A percentile compares a stretch with the other conserved stretches of the same genome.
Conservation (phyloP, 306 rosid genomes). For the cucumber (Cucumis sativus) region DNA sequence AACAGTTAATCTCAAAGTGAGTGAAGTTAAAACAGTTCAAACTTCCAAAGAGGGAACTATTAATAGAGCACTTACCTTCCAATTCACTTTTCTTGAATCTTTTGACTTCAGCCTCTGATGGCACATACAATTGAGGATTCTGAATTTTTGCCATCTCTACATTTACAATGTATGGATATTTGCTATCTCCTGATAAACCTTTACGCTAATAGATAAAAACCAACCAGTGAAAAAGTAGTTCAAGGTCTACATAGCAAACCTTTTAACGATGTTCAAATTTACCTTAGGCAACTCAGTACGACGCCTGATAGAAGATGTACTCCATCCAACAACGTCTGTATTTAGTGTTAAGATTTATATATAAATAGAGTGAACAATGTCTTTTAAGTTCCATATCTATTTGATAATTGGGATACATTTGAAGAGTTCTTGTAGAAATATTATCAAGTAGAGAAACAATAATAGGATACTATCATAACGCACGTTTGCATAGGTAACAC, state of each 20-base stretch:
- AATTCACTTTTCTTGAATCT: constrained; percentile 22
- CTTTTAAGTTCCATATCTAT: background rate
- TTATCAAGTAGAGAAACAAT: background rate
- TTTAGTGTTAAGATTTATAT: constrained; percentile 34
- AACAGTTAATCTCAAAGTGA: too few relatives aligned
- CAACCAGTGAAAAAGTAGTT: constrained; percentile 10
- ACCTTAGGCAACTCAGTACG: constrained; percentile 77
- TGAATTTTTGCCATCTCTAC: constrained; percentile 27
- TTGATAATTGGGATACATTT: background rate
- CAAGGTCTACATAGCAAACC: constrained; percentile 5
- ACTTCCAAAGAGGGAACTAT: background rate
- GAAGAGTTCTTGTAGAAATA: background rate
- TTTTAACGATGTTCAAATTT: constrained; percentile 8
- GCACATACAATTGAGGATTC: constrained; percentile 19
- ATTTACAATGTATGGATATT: constrained; percentile 57
- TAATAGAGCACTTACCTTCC: constrained; percentile 38
- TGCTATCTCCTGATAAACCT: constrained; percentile 30
- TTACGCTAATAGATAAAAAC: constrained; percentile 25
- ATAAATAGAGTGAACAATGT: background rate
- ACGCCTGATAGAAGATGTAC: constrained; percentile 80
- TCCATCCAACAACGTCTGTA: constrained; percentile 87
- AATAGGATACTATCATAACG: constrained; percentile 69
- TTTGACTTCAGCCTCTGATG: constrained; percentile 19
- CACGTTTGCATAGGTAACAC: constrained; percentile 71
- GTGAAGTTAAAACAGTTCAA: background rate